These are phyloP conservation scores for Plectranthus barbatus DNA, from an alignment of 257 asterid genomes.

Conservation along the genomic window DNA sequence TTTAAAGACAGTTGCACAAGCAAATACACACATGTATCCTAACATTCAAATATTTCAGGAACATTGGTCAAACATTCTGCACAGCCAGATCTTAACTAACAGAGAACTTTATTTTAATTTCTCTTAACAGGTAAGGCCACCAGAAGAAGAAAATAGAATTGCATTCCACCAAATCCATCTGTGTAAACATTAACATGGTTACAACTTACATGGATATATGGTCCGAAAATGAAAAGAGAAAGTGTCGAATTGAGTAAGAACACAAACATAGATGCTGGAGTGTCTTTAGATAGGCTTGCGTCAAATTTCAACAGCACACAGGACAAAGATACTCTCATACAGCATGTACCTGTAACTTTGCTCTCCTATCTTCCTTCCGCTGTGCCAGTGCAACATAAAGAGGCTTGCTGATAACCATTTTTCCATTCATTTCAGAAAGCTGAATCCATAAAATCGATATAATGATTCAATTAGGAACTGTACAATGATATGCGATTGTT, in stretches of 20 bases:
- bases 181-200: neutral
- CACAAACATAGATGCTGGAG: neutral
- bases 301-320: neutral
- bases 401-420: conserved; percentile 52
- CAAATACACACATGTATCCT: too few relatives aligned
- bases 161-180: too few relatives aligned
- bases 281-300: neutral
- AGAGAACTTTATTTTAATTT: too few relatives aligned
- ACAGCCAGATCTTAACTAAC: too few relatives aligned
- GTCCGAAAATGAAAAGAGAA: too few relatives aligned
- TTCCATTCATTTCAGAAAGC: conserved; percentile 56
- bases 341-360: conserved; percentile 46
- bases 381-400: conserved; percentile 64
- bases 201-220: too few relatives aligned
- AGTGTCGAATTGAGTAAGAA: neutral
- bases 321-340: neutral
- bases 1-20: neutral
- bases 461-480: neutral
- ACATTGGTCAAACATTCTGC: too few relatives aligned
- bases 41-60: neutral
- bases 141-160: too few relatives aligned
- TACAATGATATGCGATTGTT: neutral
- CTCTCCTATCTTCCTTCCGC: conserved; percentile 59
- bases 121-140: too few relatives aligned
- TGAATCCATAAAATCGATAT: neutral